Evolutionary conservation across 176 grass and related monocot genomes (phyloP).

Genomic region (Calamus simplicifolius): DNA sequence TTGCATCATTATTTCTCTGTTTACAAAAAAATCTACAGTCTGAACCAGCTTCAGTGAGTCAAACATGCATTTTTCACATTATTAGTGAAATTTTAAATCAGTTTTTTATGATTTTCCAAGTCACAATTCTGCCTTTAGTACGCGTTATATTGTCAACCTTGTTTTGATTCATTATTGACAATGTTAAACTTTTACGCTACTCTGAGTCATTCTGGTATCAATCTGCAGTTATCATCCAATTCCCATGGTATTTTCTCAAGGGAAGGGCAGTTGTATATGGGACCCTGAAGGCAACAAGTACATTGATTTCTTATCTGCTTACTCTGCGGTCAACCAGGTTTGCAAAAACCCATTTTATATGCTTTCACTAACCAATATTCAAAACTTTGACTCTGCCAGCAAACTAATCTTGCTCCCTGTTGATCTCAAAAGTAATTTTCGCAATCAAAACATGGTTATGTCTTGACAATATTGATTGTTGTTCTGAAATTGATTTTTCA

Average conservation of each 20-base stretch:
- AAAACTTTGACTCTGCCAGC: too few species aligned
- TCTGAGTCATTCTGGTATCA: background rate
- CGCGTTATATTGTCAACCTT: background rate
- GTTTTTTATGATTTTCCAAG: too few species aligned
- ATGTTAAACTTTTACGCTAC: background rate
- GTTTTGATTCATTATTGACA: too few species aligned
- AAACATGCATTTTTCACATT: too few species aligned
- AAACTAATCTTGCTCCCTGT: background rate
- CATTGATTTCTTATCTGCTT: conserved; percentile 91
- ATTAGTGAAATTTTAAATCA: too few species aligned
- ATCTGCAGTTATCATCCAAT: conserved; percentile 78
- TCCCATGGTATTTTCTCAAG: conserved; percentile 86
- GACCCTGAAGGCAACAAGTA: conserved; percentile 98
- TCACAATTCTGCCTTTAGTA: background rate
- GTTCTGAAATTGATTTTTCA: too few species aligned
- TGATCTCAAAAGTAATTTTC: background rate
- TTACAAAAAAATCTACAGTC: too few species aligned
- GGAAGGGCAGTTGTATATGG: conserved; percentile 61
- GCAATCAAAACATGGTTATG: too few species aligned
- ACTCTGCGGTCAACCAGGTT: conserved; percentile 97
- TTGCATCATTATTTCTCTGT: too few species aligned
- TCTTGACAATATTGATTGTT: too few species aligned
- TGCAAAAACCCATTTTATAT: background rate
- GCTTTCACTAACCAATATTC: background rate
- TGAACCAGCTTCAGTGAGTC: too few species aligned